phyloP scores from a whole-genome alignment of 202 grass and related monocot genomes.

The Panicum hallii region DNA sequence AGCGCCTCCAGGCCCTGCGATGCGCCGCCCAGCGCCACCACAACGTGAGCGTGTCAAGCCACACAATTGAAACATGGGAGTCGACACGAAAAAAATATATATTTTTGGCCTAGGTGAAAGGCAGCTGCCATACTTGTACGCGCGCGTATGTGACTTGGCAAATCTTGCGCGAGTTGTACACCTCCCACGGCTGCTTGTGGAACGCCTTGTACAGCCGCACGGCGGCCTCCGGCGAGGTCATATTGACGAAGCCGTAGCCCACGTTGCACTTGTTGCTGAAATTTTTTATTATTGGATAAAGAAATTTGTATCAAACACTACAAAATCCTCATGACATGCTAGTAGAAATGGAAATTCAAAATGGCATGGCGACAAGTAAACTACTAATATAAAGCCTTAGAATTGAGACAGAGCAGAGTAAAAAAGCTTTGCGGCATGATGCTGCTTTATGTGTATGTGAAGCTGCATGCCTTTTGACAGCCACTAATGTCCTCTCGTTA shows the following conservation, averaged over 20 bases:
- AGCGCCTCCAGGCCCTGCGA: conserved; percentile 88
- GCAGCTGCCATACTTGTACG: conserved; percentile 56
- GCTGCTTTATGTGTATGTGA: conserved; percentile 13
- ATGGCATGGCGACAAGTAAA: not conserved
- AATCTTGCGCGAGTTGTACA: conserved; percentile 97
- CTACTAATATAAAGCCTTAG: not conserved
- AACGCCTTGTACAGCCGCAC: conserved; percentile 94
- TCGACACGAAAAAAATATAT: no score
- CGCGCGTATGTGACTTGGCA: conserved; percentile 99
- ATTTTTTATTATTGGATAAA: not conserved
- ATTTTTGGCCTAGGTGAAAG: not conserved
- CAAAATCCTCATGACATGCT: conserved; percentile 5
- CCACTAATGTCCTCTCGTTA: conserved; percentile 54
- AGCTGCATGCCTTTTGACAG: conserved; percentile 38
- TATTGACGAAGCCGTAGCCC: conserved; percentile 97
- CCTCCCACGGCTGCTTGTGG: conserved; percentile 95
- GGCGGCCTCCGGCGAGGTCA: conserved; percentile 88
- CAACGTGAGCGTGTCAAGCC: not conserved
- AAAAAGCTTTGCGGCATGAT: conserved; percentile 6
- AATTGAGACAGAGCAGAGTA: not conserved
- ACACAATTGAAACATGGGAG: not conserved
- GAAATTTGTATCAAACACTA: not conserved
- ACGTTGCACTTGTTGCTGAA: conserved; percentile 99
- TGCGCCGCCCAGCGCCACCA: not conserved
- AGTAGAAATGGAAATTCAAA: not conserved